Percentiles rank a stretch among this genome's conserved stretches.
Evolutionary conservation across 169 alveolate species (phyloP).

Genomic region (Cyclospora cayetanensis): DNA sequence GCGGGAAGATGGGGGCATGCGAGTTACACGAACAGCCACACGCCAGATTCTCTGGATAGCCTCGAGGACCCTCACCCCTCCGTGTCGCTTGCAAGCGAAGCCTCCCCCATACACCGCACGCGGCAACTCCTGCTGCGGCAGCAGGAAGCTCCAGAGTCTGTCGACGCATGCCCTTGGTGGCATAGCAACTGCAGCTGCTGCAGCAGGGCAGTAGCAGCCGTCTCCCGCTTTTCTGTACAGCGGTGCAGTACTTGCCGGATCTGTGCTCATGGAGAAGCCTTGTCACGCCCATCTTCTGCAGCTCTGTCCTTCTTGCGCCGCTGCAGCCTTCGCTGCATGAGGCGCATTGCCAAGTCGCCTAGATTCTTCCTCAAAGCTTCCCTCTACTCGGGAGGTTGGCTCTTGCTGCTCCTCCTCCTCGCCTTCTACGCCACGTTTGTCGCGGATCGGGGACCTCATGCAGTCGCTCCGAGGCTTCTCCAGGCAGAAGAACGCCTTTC

Average conservation of each 20-base stretch:
- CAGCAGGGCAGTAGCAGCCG: background rate
- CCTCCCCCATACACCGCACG: no score
- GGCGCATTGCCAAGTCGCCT: background rate
- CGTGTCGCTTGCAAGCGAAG: background rate
- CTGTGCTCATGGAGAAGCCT: background rate
- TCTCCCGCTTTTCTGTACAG: background rate
- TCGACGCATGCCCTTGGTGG: background rate
- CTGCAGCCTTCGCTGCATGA: background rate
- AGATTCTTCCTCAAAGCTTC: background rate
- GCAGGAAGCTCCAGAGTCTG: background rate
- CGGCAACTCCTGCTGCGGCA: conserved; percentile 20
- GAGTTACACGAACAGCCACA: no score
- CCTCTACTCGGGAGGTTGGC: background rate
- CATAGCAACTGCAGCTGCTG: background rate
- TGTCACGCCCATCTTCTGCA: background rate
- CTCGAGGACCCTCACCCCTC: no score
- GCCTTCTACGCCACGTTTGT: background rate
- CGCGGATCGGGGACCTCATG: background rate
- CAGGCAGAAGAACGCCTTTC: background rate
- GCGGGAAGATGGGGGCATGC: no score
- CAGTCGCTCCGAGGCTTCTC: background rate
- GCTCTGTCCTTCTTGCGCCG: conserved; percentile 9
- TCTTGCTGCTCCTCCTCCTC: conserved; percentile 48
- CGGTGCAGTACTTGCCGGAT: background rate
- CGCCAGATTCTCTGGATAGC: no score